Evolutionary conservation across 345 rosid genomes (phyloP).

Genomic region (Erucastrum elatum): DNA sequence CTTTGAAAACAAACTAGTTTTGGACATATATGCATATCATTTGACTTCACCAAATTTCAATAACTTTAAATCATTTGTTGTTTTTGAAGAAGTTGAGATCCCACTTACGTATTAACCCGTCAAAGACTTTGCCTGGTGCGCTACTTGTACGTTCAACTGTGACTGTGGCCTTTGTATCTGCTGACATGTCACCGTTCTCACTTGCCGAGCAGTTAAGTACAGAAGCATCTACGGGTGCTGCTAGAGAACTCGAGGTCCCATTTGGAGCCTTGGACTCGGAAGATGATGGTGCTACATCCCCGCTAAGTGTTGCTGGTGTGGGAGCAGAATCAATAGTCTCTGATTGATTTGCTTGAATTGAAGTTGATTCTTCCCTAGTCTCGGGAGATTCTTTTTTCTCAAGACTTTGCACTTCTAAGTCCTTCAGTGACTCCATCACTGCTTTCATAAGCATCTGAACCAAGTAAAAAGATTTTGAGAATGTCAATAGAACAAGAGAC

Average conservation of each 20-base stretch:
- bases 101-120: conserved; percentile 80
- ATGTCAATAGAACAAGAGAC: not conserved
- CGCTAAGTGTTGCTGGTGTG: conserved; percentile 30
- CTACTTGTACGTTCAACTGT: conserved; percentile 66
- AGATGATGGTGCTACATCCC: conserved; percentile 18
- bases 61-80: conserved; percentile 43
- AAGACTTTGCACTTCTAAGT: conserved; percentile 51
- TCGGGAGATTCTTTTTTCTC: conserved; percentile 39
- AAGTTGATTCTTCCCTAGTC: conserved; percentile 47
- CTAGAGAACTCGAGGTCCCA: conserved; percentile 25
- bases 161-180: conserved; percentile 70
- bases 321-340: conserved; percentile 38
- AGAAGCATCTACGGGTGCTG: conserved; percentile 26
- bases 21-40: conserved; percentile 11
- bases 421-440: conserved; percentile 65
- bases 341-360: conserved; percentile 38
- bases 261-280: conserved; percentile 17
- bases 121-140: conserved; percentile 63
- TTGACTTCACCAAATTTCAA: conserved; percentile 32
- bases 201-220: conserved; percentile 38
- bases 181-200: conserved; percentile 58
- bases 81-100: conserved; percentile 74
- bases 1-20: not conserved
- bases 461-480: conserved; percentile 2
- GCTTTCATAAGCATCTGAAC: conserved; percentile 93